Evolutionary conservation across 176 grass and related monocot genomes (phyloP).

Genomic region (maize (Zea mays)): Zm-B73-REFERENCE-NAM-5.0 NC_050097.1:35542001-35542500

Average conservation of each 20-base stretch:
- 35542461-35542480: constrained; percentile 52
- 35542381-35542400: constrained; percentile 83
- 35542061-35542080: background rate
- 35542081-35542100: constrained; percentile 8
- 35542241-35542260: constrained; percentile 9
- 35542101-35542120: background rate
- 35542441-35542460: constrained; percentile 36
- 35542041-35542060: background rate
- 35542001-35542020: background rate
- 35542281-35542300: constrained; percentile 15
- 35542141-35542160: background rate
- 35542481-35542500: constrained; percentile 67
- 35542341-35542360: constrained; percentile 9
- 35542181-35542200: background rate
- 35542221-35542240: constrained; percentile 6
- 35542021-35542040: background rate
- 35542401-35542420: constrained; percentile 88
- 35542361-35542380: constrained; percentile 20
- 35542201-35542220: constrained; percentile 17
- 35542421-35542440: constrained; percentile 62
- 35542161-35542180: background rate
- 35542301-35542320: background rate
- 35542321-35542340: constrained; percentile 8
- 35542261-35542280: background rate
- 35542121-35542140: background rate